phyloP scores from a whole-genome alignment of 495 filamentous ascomycete genomes.

The Hypoxylon fuscum region DNA sequence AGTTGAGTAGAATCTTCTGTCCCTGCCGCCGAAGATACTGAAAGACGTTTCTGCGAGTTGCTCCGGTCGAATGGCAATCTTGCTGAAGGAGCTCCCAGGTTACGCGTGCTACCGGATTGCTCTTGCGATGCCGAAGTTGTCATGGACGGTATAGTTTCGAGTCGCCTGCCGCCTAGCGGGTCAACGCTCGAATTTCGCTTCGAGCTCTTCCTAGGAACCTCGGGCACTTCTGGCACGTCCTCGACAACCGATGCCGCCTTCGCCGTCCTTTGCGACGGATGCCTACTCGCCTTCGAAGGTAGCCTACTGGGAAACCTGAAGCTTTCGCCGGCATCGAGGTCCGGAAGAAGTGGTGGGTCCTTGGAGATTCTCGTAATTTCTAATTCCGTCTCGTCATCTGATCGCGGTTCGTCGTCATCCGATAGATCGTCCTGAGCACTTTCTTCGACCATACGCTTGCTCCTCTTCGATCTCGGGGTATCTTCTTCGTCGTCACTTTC shows the following conservation, averaged over 20 bases:
- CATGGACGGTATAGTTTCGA: conserved; percentile 11
- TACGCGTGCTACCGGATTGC: conserved; percentile 22
- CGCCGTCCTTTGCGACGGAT: conserved; percentile 38
- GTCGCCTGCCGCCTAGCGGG: conserved; percentile 30
- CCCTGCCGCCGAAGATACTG: conserved; percentile 58
- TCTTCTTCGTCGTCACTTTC: conserved; percentile 68
- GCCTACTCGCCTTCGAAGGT: conserved; percentile 64
- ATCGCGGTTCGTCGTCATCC: conserved; percentile 54
- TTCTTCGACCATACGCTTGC: conserved; percentile 32
- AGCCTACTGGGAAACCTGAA: conserved; percentile 73
- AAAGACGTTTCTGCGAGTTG: conserved; percentile 59
- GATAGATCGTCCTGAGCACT: conserved; percentile 54
- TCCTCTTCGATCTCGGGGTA: conserved; percentile 38
- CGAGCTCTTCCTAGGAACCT: conserved; percentile 70
- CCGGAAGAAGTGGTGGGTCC: conserved; percentile 66
- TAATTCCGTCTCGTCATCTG: conserved; percentile 44
- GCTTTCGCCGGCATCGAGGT: conserved; percentile 67
- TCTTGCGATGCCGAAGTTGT: conserved; percentile 27
- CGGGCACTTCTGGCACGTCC: conserved; percentile 47
- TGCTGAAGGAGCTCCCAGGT: conserved; percentile 45
- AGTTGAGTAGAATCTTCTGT: conserved; percentile 55
- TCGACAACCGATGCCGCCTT: conserved; percentile 28
- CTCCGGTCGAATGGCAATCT: conserved; percentile 71
- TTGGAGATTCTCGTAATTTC: conserved; percentile 58
- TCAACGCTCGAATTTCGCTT: conserved; percentile 58